Percentiles rank a stretch among this genome's conserved stretches.
Evolutionary conservation across 345 rosid genomes (phyloP).

Genomic region (Pseudoturritis turrita): DNA sequence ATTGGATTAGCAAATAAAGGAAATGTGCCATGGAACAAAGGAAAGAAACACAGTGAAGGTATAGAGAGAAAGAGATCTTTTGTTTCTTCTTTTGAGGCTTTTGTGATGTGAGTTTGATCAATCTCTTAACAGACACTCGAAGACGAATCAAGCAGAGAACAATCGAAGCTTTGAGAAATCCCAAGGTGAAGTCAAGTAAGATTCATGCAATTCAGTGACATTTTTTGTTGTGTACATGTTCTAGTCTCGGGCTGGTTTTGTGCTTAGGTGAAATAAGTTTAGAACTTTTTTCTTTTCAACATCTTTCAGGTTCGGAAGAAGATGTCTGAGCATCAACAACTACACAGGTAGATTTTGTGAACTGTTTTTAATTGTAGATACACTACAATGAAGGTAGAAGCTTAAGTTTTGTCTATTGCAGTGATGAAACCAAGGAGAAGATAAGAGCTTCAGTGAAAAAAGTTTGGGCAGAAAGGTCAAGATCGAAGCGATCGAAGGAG

Average conservation of each 20-base stretch:
- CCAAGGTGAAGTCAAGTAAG: conserved; percentile 96
- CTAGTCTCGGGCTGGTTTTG: too few relatives aligned
- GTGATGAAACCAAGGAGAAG: conserved; percentile 65
- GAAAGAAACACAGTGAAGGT: conserved; percentile 69
- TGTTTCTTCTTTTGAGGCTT: background rate
- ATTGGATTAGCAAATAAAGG: conserved; percentile 76
- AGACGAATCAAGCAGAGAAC: conserved; percentile 74
- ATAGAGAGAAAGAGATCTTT: background rate
- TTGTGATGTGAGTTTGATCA: conserved; percentile 16
- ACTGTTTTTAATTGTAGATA: background rate
- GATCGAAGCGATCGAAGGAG: conserved; percentile 43
- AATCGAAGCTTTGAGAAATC: conserved; percentile 75
- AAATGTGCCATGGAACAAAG: conserved; percentile 85
- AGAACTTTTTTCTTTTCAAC: background rate
- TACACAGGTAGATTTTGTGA: conserved; percentile 56
- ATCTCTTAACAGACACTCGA: conserved; percentile 55
- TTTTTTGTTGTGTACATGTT: background rate
- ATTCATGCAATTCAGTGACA: conserved; percentile 28
- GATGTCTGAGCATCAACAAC: conserved; percentile 58
- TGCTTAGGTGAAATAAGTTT: background rate
- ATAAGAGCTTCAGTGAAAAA: conserved; percentile 51
- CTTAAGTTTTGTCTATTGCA: conserved; percentile 32
- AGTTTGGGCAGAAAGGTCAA: conserved; percentile 61
- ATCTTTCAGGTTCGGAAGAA: conserved; percentile 62
- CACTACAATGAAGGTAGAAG: background rate